Conservation (phyloP, 768 basidiomycete species). For the Lyophyllum decastes region DNA sequence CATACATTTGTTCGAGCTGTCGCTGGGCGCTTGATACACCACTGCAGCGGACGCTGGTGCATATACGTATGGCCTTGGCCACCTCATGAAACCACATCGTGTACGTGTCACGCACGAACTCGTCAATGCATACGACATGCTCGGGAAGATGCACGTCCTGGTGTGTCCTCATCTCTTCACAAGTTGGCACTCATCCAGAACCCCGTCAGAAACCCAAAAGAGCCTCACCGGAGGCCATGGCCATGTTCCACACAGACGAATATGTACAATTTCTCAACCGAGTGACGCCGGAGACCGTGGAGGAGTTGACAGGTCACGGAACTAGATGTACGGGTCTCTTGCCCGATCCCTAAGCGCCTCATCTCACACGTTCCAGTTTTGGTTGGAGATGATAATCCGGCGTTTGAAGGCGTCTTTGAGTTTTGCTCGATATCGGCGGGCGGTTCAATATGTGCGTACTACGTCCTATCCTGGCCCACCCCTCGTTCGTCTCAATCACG, state of each 20-base stretch:
- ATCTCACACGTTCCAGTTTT: constrained; percentile 33
- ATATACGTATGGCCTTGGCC: constrained; percentile 83
- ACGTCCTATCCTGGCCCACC: neutral
- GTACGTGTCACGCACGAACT: constrained; percentile 94
- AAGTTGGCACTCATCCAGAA: neutral
- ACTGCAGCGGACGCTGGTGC: constrained; percentile 64
- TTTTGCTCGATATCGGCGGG: constrained; percentile 97
- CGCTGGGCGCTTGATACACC: constrained; percentile 1
- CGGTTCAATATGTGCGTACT: constrained; percentile 81
- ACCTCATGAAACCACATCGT: constrained; percentile 96
- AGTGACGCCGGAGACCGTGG: constrained; percentile 90
- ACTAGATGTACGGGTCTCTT: constrained; percentile 72
- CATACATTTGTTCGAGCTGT: neutral
- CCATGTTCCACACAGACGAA: constrained; percentile 98
- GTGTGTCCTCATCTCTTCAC: constrained; percentile 43
- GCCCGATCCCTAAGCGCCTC: neutral
- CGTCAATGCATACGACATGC: constrained; percentile 87
- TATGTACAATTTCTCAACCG: constrained; percentile 89
- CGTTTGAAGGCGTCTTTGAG: constrained; percentile 95
- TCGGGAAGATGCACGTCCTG: constrained; percentile 92
- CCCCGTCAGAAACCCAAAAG: constrained; percentile 65
- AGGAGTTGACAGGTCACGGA: constrained; percentile 82
- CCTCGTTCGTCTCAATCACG: neutral
- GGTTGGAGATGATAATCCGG: constrained; percentile 92
- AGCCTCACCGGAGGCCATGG: constrained; percentile 76